phyloP scores from a whole-genome alignment of 345 rosid genomes.

The Trapa incisa region DNA sequence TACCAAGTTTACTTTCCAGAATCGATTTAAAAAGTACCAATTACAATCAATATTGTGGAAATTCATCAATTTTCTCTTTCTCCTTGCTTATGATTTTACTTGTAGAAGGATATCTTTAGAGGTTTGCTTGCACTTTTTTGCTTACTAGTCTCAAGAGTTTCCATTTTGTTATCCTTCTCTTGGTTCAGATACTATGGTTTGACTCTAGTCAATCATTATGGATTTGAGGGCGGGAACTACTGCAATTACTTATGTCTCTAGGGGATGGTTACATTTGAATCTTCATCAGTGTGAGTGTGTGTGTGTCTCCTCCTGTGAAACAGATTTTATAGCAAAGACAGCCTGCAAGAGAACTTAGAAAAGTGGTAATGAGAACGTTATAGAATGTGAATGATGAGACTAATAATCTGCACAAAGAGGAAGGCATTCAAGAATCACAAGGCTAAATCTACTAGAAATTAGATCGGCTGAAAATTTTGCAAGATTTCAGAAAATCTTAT shows the following conservation, averaged over 20 bases:
- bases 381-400: not conserved
- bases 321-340: no score
- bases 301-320: no score
- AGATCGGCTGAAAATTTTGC: constrained; percentile 56
- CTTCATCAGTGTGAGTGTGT: no score
- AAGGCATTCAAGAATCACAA: constrained; percentile 87
- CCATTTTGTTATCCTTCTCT: no score
- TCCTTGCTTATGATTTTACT: not conserved
- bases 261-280: no score
- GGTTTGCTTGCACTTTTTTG: not conserved
- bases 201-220: no score
- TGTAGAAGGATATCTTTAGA: not conserved
- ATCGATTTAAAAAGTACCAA: not conserved
- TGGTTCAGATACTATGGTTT: no score
- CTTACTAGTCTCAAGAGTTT: not conserved
- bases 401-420: constrained; percentile 71
- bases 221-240: no score
- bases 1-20: not conserved
- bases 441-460: constrained; percentile 82
- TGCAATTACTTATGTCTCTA: no score
- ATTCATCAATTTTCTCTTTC: not conserved
- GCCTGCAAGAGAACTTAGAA: no score
- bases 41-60: not conserved
- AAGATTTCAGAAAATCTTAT: not conserved
- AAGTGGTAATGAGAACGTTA: no score